Conservation (phyloP, 2,329 filamentous ascomycete species). For the Ploettnerulaceae sp. region DNA sequence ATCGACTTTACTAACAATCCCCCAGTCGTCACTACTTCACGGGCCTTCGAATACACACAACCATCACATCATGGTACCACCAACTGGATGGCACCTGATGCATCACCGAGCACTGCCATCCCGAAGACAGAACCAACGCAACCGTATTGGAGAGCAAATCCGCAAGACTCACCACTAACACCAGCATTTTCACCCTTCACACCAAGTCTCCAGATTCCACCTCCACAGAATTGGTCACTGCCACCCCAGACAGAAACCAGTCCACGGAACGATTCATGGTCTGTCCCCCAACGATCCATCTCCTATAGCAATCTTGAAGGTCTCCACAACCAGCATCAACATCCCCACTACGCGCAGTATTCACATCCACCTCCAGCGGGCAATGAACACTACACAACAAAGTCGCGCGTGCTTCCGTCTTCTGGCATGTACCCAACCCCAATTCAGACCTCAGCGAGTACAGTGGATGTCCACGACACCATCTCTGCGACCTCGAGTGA, state of each 20-base stretch:
- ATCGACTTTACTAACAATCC: constrained; percentile 20
- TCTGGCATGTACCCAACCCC: constrained; percentile 30
- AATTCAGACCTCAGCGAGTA: constrained; percentile 21
- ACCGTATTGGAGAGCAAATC: constrained; percentile 45
- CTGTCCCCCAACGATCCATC: constrained; percentile 32
- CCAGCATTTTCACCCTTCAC: constrained; percentile 48
- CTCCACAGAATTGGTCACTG: constrained; percentile 30
- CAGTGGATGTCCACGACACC: constrained; percentile 21
- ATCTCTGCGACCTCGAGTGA: constrained; percentile 23
- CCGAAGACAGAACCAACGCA: constrained; percentile 38
- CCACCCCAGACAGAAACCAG: constrained; percentile 25
- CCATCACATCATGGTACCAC: constrained; percentile 18
- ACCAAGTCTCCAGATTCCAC: constrained; percentile 34
- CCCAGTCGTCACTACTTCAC: constrained; percentile 28
- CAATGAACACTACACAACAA: constrained; percentile 26
- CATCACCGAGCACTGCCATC: constrained; percentile 35
- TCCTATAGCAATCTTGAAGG: constrained; percentile 34
- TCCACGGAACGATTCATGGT: constrained; percentile 32
- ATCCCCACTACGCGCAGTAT: constrained; percentile 23
- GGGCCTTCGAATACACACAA: constrained; percentile 29
- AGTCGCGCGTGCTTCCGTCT: constrained; percentile 24
- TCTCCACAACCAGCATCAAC: constrained; percentile 28
- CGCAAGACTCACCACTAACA: constrained; percentile 47
- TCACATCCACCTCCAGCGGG: constrained; percentile 18
- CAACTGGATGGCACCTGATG: constrained; percentile 32